Evolutionary conservation across 208 protist species (phyloP).

Genomic region (Naegleria lovaniensis): DNA sequence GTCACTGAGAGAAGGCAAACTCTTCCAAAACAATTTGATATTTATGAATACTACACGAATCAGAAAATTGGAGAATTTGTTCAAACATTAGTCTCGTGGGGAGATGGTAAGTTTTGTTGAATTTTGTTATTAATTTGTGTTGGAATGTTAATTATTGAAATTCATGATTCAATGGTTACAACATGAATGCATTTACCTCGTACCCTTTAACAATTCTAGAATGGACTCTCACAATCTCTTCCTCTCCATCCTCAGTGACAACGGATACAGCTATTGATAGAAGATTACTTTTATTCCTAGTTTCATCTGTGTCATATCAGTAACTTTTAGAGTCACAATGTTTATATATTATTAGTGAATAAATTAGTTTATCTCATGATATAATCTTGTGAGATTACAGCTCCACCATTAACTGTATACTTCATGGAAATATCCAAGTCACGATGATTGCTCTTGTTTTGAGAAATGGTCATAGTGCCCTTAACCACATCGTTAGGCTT

Average conservation of each 20-base stretch:
- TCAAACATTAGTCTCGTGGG: background rate
- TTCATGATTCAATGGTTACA: background rate
- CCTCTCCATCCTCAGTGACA: background rate
- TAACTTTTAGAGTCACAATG: too few species aligned
- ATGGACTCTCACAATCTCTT: background rate
- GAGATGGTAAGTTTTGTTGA: background rate
- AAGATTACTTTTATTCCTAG: slow-evolving; percentile 4
- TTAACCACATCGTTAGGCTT: background rate
- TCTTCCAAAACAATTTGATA: background rate
- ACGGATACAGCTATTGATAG: background rate
- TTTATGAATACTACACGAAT: background rate
- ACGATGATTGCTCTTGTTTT: background rate
- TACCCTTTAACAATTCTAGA: too few species aligned
- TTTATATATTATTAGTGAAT: too few species aligned
- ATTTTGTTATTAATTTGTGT: too few species aligned
- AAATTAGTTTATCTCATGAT: background rate
- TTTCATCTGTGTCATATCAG: background rate
- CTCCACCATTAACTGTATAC: background rate
- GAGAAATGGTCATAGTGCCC: background rate
- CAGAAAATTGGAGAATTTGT: background rate
- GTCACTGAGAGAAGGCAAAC: background rate
- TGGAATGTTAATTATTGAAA: background rate
- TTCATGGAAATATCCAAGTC: background rate
- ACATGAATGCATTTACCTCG: too few species aligned
- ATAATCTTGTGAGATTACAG: background rate